Evolutionary conservation across 73 alveolate species (phyloP), one percentile per base, ranked within the genome.

Genomic region (Effrenium voratum): DNA sequence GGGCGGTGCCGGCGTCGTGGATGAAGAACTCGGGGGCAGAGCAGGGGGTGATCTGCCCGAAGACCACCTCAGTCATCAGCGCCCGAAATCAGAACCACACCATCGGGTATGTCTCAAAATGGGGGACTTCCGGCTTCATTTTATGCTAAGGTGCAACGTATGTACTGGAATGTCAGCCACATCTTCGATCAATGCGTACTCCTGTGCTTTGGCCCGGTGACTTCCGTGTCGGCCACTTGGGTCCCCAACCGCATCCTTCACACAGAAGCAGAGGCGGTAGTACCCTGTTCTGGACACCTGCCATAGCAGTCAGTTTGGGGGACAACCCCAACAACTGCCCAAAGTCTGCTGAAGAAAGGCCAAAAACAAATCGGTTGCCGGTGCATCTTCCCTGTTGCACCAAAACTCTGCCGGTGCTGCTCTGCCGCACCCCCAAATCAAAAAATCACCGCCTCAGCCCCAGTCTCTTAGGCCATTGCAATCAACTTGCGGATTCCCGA

Each of bases 1-100:
- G n/a, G n/a, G 76, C 97, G 45, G 19, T 70, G 32, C 97, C 97
- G 34, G 87, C 97, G 34, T 90, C 97, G 41, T 90, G 97, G 80
- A 90, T 90, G 88, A 90, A 90, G 88, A 90, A 90, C 63, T 90
- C 97, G 3, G 97, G 88, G 34, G 97, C 97, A 70, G 73, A 10
- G 79, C 97, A 90, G 34, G 97, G 97, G 32, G 97, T 90, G 73
- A 90, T 90, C 59, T 90, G 97, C 34, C 97, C 97, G 52, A 90
- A 90, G 86, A 90, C 97, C 75, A 90, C 97, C 97, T 90, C 46
- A 32, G n/a, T 8, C 82, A 70, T 32, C 10, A 15, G 22, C 22
- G 8, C 76, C 38, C 32, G 4, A 19, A 19, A 6, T 13, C 4
- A 34, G 41, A 19, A 4, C 32, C 76, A 28, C 32, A 5, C 38